phyloP scores from a whole-genome alignment of 192 early-diverging fungal genomes.

The Entophlyctis luteolus region DNA sequence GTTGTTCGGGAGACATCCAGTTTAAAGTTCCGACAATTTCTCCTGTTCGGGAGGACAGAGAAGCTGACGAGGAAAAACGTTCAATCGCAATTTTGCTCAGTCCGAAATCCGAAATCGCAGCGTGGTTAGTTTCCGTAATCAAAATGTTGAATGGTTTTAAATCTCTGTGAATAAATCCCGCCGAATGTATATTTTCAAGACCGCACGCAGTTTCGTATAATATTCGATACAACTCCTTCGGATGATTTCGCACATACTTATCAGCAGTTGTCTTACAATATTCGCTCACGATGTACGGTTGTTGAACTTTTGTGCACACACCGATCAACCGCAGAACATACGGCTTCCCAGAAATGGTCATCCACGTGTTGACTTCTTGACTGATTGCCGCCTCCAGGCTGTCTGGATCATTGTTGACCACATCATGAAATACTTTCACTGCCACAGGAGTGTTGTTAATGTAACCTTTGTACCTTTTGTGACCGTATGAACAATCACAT shows the following conservation, averaged over 20 bases:
- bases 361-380: slow-evolving; percentile 9
- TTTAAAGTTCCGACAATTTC: slow-evolving; percentile 4
- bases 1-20: slow-evolving; percentile 24
- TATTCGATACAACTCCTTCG: slow-evolving; percentile 76
- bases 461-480: slow-evolving; percentile 4
- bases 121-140: slow-evolving; percentile 83
- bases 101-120: slow-evolving; percentile 89
- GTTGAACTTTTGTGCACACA: slow-evolving; percentile 16
- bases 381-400: slow-evolving; percentile 1
- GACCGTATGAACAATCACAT: background rate
- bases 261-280: background rate
- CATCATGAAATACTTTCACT: slow-evolving; percentile 13
- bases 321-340: slow-evolving; percentile 13
- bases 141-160: slow-evolving; percentile 86
- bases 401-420: background rate
- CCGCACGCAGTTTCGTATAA: slow-evolving; percentile 78
- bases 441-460: background rate
- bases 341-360: background rate
- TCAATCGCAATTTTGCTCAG: background rate
- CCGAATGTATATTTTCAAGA: slow-evolving; percentile 73
- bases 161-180: slow-evolving; percentile 76
- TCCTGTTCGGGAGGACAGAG: background rate
- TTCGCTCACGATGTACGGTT: slow-evolving; percentile 17
- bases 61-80: background rate
- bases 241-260: slow-evolving; percentile 68